Base-by-base conservation (phyloP, 257 asterid species). In the Jaltomata sinuosa region DNA sequence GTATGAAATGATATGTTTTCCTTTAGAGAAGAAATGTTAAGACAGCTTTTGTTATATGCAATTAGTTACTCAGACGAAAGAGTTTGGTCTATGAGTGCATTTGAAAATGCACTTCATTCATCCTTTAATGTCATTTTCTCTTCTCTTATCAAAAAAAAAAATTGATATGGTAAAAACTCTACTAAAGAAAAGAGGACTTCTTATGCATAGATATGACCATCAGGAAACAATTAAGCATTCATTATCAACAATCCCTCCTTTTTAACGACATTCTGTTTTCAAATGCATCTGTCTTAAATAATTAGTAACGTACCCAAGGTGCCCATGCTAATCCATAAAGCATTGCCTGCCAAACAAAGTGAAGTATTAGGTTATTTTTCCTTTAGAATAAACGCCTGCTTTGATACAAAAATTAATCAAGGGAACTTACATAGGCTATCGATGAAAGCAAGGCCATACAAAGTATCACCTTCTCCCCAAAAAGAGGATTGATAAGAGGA, bases 261-360 rank as follows among this genome's bases (percentile, higher is more conserved):
- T 45, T 74, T 47, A 45, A 25, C 9, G 1, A 1, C 0, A 8
- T 45, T 47, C 61, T 76, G 61, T 27, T 22, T 69, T 42, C 84
- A 64, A 82, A 2, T 25, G 10, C 47, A 77, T 83, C 65, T 11
- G n/a, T 1, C 5, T 45, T 0, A 27, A 76, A 15, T 16, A 76
- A 49, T 47, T 8, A 49, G 81, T n/a, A 54, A 54, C 89, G 19
- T 89, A 95, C 99, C 99, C 98, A 96, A 27, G 99, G 88, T 61
- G 99, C 97, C 99, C 98, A 96, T 32, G 99, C 99, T 90, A 93
- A 89, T 79, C 99, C 99, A 81, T 92, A 93, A n/a, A 94, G 90
- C 85, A 94, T 82, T 85, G 97, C 99, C 99, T 95, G 93, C 82
- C 65, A 45, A 82, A 45, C 22, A 64, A 82, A 64, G 47, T 11